Evolutionary conservation across 768 basidiomycete genomes (phyloP), one percentile per base, ranked within the genome.

Genomic region (Collybiopsis luxurians): DNA sequence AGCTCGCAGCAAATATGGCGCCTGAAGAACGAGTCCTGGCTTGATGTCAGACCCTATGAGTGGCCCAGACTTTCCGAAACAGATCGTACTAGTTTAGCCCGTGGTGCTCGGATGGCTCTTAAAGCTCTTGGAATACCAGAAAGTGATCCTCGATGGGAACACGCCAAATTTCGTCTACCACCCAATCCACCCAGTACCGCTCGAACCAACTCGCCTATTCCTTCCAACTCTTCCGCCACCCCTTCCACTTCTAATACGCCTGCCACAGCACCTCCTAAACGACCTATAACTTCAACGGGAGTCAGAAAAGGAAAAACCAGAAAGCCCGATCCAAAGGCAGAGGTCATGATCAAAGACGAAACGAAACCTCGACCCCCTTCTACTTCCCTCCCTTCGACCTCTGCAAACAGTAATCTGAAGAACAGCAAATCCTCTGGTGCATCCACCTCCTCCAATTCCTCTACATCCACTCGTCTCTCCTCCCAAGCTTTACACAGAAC

Each of bases 21-120:
- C 30, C 80, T 90, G 58, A 87, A 83, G 60, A 70, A 76, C 23
- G 64, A 69, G 19, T 71, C 81, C 2, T 91, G 89, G 88, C 74
- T 74, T 31, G 84, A 90, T 63, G 84, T 90, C 24, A 83, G 86
- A 5, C 89, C 89, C 0, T 84, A 77, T 56, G 85, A 84, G 59
- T 87, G 80, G 77, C 71, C 76, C 0, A 73, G 72, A 27, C 72
- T 87, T 26, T 71, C 73, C 2, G 79, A 81, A 27, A 48, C 71
- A 2, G 81, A 84, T 44, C 77, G 81, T 4, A 71, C 70, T 7
- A 62, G 58, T n/a, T 71, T 90, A 67, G 76, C 81, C 7, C 77
- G 81, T 39, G 72, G 75, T 27, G 86, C 82, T 1, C 77, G 84
- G 45, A 59, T 70, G 15, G 78, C 71, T 0, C 76, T 87, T 62